Conservation (phyloP, 1,139 yeast species). For the Yamadazyma oceani region DNA sequence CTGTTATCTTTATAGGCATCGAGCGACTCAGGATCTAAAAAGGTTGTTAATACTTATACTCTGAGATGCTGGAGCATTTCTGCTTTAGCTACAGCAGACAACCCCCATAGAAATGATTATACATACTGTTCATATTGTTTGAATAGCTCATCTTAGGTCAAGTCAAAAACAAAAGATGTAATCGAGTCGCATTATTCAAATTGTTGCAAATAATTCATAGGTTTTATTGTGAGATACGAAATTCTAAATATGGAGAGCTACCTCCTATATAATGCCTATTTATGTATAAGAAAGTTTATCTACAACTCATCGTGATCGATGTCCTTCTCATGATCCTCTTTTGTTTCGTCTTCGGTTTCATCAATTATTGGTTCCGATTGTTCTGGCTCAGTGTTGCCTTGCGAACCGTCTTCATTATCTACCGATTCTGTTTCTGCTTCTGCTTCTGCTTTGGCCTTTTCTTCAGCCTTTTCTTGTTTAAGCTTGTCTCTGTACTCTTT, state of each 20-base stretch:
- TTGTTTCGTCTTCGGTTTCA: conserved; percentile 21
- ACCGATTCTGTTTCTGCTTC: conserved; percentile 16
- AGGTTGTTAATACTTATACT: not conserved
- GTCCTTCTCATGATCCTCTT: conserved; percentile 1
- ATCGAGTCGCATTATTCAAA: not conserved
- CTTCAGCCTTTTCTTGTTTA: conserved; percentile 21
- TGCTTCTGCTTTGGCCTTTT: conserved; percentile 21
- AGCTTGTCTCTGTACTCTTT: conserved; percentile 36
- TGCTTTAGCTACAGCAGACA: no score
- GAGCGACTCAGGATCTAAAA: conserved; percentile 7
- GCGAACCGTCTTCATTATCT: conserved; percentile 5
- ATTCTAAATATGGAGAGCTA: not conserved
- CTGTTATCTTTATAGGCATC: conserved; percentile 15
- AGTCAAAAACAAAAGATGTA: not conserved
- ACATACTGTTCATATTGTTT: conserved; percentile 1
- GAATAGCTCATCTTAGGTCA: not conserved
- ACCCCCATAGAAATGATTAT: no score
- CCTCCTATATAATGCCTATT: not conserved
- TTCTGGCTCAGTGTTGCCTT: no score
- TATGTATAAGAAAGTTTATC: conserved; percentile 2
- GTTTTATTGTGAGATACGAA: no score
- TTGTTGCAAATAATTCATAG: no score
- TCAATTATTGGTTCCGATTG: no score
- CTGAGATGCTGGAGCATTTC: no score
- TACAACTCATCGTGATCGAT: conserved; percentile 61